Evolutionary conservation across 441 rosid species (phyloP).

Genomic region (Viola pubescens): DNA sequence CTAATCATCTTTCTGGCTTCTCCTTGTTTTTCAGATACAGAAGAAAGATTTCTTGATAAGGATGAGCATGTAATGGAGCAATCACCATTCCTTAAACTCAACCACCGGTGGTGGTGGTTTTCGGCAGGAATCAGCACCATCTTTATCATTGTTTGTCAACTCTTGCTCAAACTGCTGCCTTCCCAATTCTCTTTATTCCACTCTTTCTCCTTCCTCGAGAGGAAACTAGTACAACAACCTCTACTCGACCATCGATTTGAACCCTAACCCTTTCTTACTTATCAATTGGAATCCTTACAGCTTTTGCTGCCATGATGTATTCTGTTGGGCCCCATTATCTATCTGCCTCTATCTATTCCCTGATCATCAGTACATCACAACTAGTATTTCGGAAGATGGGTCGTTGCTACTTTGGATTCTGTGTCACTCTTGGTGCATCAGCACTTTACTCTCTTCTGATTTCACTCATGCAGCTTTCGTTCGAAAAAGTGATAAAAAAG

Average conservation of each 20-base stretch:
- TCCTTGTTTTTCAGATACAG: too few species aligned
- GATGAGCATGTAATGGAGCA: not conserved
- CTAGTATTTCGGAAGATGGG: not conserved
- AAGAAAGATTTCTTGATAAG: too few species aligned
- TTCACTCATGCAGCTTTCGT: conserved; percentile 72
- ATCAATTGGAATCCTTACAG: conserved; percentile 33
- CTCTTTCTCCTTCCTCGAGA: not conserved
- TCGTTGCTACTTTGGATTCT: conserved; percentile 37
- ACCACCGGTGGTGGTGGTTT: conserved; percentile 31
- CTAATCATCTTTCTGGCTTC: too few species aligned
- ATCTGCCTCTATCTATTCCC: not conserved
- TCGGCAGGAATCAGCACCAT: conserved; percentile 18
- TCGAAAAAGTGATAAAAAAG: conserved; percentile 57
- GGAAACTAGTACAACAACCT: not conserved
- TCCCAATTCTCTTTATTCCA: not conserved
- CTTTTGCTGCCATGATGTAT: conserved; percentile 2
- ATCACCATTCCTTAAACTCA: conserved; percentile 1
- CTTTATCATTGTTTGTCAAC: conserved; percentile 28
- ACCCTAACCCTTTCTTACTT: conserved; percentile 20
- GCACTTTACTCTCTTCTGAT: conserved; percentile 77
- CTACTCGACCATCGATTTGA: not conserved
- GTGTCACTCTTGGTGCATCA: conserved; percentile 60
- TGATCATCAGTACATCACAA: not conserved
- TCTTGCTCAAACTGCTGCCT: not conserved
- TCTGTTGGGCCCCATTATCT: not conserved